These are phyloP conservation scores for Casuarina cunninghamiana DNA, from an alignment of 306 rosid genomes.

Conservation along the genomic window DNA sequence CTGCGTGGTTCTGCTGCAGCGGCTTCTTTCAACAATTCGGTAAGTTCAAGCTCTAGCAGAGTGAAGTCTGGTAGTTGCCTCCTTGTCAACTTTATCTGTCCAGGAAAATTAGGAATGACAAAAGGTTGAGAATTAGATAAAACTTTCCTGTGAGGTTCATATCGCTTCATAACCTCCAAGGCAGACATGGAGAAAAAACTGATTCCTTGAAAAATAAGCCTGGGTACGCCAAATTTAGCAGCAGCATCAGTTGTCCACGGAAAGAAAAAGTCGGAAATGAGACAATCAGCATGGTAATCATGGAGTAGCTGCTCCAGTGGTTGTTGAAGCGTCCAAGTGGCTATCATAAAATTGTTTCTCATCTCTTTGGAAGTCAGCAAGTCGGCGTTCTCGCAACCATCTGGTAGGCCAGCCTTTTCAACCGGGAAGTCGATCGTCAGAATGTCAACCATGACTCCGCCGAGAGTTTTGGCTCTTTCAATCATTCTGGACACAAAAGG, in stretches of 20 bases:
- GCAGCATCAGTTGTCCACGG: conserved; percentile 32
- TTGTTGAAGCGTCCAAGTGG: conserved; percentile 22
- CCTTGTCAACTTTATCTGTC: conserved; percentile 34
- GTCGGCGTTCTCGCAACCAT: conserved; percentile 28
- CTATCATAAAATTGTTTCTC: conserved; percentile 10
- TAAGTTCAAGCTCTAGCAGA: background rate
- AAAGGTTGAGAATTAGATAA: conserved; percentile 40
- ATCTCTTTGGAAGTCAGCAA: conserved; percentile 13
- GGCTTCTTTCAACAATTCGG: background rate
- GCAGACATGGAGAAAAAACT: conserved; percentile 36
- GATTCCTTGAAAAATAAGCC: conserved; percentile 35
- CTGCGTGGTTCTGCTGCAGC: conserved; percentile 30
- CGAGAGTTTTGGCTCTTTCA: background rate
- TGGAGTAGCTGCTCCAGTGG: conserved; percentile 27
- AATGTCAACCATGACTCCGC: background rate
- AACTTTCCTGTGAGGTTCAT: conserved; percentile 35
- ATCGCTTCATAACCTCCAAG: background rate
- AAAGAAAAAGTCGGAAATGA: conserved; percentile 28
- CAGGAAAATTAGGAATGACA: conserved; percentile 42
- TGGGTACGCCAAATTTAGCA: conserved; percentile 29
- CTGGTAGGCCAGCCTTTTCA: conserved; percentile 40
- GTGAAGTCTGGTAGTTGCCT: background rate
- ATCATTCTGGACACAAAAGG: conserved; percentile 21
- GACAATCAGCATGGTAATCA: conserved; percentile 11
- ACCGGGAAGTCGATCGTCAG: conserved; percentile 20